Percentiles rank a stretch among this genome's conserved stretches.
Conservation (phyloP, 768 basidiomycete species). For the Amanita subjunquillea region DNA sequence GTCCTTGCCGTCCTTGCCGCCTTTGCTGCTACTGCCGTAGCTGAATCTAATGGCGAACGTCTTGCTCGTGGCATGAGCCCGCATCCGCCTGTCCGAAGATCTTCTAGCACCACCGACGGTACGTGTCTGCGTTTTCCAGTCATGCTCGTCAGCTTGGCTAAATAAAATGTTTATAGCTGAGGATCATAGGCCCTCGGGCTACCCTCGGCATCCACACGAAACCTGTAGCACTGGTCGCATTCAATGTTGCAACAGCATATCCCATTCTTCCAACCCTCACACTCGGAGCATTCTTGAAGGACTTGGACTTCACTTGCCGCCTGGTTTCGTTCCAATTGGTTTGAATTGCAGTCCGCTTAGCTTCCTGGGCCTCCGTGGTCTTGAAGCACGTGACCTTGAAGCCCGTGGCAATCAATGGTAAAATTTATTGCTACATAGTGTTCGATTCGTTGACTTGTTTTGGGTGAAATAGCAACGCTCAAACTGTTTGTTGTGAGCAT, state of each 20-base stretch:
- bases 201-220: constrained; percentile 9
- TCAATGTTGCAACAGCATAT: constrained; percentile 32
- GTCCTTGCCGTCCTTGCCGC: constrained; percentile 27
- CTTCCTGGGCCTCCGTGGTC: constrained; percentile 19
- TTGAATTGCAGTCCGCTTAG: constrained; percentile 24
- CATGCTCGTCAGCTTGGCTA: background rate
- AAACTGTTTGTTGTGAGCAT: constrained; percentile 37
- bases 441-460: background rate
- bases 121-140: constrained; percentile 6
- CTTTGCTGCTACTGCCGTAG: constrained; percentile 23
- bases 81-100: constrained; percentile 31
- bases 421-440: background rate
- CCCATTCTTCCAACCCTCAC: constrained; percentile 4
- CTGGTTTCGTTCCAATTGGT: constrained; percentile 17
- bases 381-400: constrained; percentile 11
- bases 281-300: too few species aligned
- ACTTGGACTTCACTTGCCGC: constrained; percentile 7
- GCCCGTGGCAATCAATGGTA: constrained; percentile 23
- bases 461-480: constrained; percentile 17
- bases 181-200: constrained; percentile 22
- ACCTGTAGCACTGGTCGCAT: constrained; percentile 31
- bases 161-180: constrained; percentile 22
- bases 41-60: constrained; percentile 40
- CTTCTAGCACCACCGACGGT: constrained; percentile 22
- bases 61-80: constrained; percentile 45